A percentile compares a stretch with the other conserved stretches of the same genome.
phyloP scores from a whole-genome alignment of 192 early-diverging fungal species.

The Pilaira anomala region DNA sequence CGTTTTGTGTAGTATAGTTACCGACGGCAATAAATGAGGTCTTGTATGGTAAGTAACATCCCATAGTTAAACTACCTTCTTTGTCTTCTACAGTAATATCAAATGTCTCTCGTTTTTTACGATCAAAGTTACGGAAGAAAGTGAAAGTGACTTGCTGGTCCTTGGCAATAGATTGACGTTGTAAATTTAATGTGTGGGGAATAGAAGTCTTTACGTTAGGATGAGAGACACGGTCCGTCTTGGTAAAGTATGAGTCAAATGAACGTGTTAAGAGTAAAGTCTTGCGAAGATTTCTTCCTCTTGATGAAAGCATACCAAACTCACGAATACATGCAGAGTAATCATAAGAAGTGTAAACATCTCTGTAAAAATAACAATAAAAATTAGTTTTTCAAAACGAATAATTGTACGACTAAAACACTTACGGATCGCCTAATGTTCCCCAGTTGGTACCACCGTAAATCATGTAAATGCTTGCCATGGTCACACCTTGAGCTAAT shows the following conservation, averaged over 20 bases:
- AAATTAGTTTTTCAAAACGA: constrained; percentile 3
- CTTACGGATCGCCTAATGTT: constrained; percentile 62
- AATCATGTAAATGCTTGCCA: constrained; percentile 65
- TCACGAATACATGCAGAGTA: constrained; percentile 76
- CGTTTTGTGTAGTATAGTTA: constrained; percentile 51
- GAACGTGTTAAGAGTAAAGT: constrained; percentile 57
- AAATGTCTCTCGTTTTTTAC: constrained; percentile 36
- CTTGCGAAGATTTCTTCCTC: constrained; percentile 56
- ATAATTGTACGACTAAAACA: no score
- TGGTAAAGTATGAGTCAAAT: constrained; percentile 51
- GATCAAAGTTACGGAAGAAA: constrained; percentile 68
- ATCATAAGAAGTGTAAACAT: constrained; percentile 77
- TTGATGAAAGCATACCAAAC: constrained; percentile 61
- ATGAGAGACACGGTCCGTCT: constrained; percentile 42
- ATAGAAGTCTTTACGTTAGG: constrained; percentile 36
- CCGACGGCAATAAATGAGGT: constrained; percentile 60
- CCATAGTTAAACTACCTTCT: constrained; percentile 10
- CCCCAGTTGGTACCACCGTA: constrained; percentile 85
- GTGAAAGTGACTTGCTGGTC: constrained; percentile 41
- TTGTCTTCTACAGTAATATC: constrained; percentile 32
- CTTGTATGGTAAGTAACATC: constrained; percentile 52
- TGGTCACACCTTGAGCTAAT: constrained; percentile 64
- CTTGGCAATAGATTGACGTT: constrained; percentile 28
- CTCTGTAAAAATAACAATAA: constrained; percentile 34
- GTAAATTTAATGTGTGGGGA: constrained; percentile 43